phyloP scores from a whole-genome alignment of 495 filamentous ascomycete genomes.

The Daldinia loculata region DNA sequence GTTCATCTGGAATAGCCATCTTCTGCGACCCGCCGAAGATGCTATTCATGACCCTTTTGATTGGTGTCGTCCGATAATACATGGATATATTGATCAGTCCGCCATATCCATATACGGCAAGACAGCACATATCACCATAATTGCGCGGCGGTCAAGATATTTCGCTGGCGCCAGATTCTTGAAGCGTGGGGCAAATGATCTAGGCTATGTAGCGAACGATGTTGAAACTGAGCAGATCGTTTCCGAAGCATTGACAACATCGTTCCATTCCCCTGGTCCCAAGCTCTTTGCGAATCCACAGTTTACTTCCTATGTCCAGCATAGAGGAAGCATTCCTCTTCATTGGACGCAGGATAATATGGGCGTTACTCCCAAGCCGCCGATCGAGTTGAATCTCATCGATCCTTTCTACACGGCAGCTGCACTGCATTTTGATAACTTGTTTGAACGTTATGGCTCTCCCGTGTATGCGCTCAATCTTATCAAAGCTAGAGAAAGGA shows the following conservation, averaged over 20 bases:
- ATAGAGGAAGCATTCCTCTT: constrained; percentile 94
- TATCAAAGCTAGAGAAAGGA: constrained; percentile 88
- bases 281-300: constrained; percentile 85
- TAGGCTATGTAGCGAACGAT: constrained; percentile 97
- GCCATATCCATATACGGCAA: constrained; percentile 85
- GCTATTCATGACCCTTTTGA: constrained; percentile 83
- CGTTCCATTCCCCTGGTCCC: constrained; percentile 91
- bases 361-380: constrained; percentile 93
- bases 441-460: constrained; percentile 92
- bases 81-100: constrained; percentile 94
- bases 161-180: constrained; percentile 95
- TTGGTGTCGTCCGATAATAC: constrained; percentile 96
- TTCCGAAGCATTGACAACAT: constrained; percentile 89
- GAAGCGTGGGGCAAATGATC: constrained; percentile 93
- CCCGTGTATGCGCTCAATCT: constrained; percentile 94
- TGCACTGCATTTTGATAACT: constrained; percentile 93
- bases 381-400: constrained; percentile 90
- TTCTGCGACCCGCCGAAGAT: constrained; percentile 77
- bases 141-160: constrained; percentile 88
- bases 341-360: constrained; percentile 98
- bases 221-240: constrained; percentile 99
- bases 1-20: constrained; percentile 97
- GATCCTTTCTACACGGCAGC: constrained; percentile 98
- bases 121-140: constrained; percentile 87
- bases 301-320: constrained; percentile 96